Evolutionary conservation across 306 rosid genomes (phyloP), one percentile per base, ranked within the genome.

Genomic region (Lathyrus oleraceus): DNA sequence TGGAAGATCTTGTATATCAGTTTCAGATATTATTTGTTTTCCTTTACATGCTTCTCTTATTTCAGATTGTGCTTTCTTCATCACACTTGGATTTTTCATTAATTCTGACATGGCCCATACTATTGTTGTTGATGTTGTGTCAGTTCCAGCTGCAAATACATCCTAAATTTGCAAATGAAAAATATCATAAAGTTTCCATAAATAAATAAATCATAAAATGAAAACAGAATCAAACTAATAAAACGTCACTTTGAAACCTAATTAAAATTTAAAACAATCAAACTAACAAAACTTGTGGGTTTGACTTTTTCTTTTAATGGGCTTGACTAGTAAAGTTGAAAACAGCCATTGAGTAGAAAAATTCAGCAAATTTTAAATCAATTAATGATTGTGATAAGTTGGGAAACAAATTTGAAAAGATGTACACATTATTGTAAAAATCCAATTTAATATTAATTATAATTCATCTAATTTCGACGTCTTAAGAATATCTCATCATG

Each of bases 111-210:
- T 61, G 0, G 47, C 47, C 66, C 66, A 61, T 36, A 15, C 25
- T 61, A 61, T 59, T 59, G 44, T 59, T 59, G 65, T 8, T 14
- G 65, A 3, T 15, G 65, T 30, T 3, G 67, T 61, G 9, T 61
- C 67, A 2, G 67, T 61, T 61, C 67, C 67, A 10, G 67, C 67
- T 1, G n/a, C 48, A 61, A 61, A 61, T 5, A 10, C 15, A 17
- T 16, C 74, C 81, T 2, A 67, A 61, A 60, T 35, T 7, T 19
- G 11, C 32, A 54, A 54, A 11, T 21, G 0, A 36, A 10, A 38
- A 4, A n/a, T 15, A 30, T 14, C 2, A 15, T 35, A 30, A 8
- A n/a, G 3, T 30, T 17, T 51, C 4, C 0, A 16, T 49, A 25
- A 3, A 25, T 25, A 25, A 3, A 25, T 1, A 2, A 25, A 3